Evolutionary conservation across 768 basidiomycete genomes (phyloP).

Genomic region (Termitomyces sp.): DNA sequence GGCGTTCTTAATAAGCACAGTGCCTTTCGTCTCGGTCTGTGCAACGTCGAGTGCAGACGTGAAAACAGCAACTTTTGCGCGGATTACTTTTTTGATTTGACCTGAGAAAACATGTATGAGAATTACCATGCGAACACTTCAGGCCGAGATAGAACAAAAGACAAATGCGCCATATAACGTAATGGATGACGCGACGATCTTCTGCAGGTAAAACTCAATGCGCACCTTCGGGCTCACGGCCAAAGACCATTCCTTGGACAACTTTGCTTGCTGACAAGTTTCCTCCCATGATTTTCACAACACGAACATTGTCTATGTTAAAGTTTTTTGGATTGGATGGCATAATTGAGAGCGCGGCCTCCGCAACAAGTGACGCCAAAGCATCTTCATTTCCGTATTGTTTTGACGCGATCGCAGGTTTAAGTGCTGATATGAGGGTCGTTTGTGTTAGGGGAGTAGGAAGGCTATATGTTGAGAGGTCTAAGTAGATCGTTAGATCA

Average conservation of each 20-base stretch:
- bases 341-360: constrained; percentile 92
- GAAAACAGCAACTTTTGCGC: constrained; percentile 93
- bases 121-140: background rate
- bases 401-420: constrained; percentile 93
- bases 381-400: constrained; percentile 92
- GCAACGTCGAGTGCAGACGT: constrained; percentile 86
- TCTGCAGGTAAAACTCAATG: background rate
- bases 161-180: background rate
- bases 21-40: constrained; percentile 99
- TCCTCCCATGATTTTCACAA: constrained; percentile 98
- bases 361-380: constrained; percentile 80
- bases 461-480: constrained; percentile 62
- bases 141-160: background rate
- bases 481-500: constrained; percentile 32
- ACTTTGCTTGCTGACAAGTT: constrained; percentile 80
- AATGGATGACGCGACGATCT: background rate
- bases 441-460: constrained; percentile 68
- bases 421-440: constrained; percentile 70
- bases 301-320: constrained; percentile 97
- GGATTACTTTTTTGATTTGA: constrained; percentile 72
- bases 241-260: constrained; percentile 97
- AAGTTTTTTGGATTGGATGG: constrained; percentile 84
- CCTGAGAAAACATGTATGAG: constrained; percentile 38
- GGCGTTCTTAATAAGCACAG: constrained; percentile 91
- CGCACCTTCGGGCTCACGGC: constrained; percentile 89